A percentile compares a stretch with the other conserved stretches of the same genome.
phyloP scores from a whole-genome alignment of 2,329 filamentous ascomycete species.

The Aspergillus sp. region DNA sequence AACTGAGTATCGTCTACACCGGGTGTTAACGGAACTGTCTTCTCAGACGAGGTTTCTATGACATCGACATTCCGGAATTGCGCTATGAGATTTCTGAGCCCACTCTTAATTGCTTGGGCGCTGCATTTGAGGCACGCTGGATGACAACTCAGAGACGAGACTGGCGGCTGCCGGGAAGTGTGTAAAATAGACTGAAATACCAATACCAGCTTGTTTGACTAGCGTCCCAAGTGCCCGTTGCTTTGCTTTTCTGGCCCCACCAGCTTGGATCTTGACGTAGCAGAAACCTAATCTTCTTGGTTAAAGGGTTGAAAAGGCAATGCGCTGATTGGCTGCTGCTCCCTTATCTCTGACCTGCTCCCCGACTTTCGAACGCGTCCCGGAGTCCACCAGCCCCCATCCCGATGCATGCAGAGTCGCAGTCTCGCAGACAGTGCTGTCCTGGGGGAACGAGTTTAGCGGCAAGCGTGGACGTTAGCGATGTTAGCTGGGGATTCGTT shows the following conservation, averaged over 20 bases:
- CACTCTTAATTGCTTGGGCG: neutral
- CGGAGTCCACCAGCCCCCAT: neutral
- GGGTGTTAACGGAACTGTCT: slow-evolving; percentile 8
- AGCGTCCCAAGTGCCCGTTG: slow-evolving; percentile 14
- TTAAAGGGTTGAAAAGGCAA: slow-evolving; percentile 28
- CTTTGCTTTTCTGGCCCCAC: slow-evolving; percentile 21
- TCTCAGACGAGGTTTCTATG: neutral
- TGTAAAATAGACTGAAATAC: slow-evolving; percentile 5
- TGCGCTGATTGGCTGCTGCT: slow-evolving; percentile 29
- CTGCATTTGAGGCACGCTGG: neutral
- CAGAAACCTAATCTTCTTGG: slow-evolving; percentile 35
- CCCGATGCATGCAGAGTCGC: neutral
- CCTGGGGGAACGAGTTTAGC: neutral
- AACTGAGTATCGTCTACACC: neutral
- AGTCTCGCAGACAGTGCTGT: neutral
- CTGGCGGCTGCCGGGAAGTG: neutral
- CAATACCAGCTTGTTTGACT: neutral
- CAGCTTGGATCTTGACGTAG: slow-evolving; percentile 38
- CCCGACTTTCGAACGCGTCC: slow-evolving; percentile 1
- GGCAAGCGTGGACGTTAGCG: neutral
- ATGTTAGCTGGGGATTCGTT: neutral
- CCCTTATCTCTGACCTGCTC: slow-evolving; percentile 31
- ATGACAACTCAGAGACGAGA: neutral
- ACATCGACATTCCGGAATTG: neutral
- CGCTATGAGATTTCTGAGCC: neutral